Evolutionary conservation across 768 basidiomycete genomes (phyloP).

Genomic region (Dentipellis fragilis): DNA sequence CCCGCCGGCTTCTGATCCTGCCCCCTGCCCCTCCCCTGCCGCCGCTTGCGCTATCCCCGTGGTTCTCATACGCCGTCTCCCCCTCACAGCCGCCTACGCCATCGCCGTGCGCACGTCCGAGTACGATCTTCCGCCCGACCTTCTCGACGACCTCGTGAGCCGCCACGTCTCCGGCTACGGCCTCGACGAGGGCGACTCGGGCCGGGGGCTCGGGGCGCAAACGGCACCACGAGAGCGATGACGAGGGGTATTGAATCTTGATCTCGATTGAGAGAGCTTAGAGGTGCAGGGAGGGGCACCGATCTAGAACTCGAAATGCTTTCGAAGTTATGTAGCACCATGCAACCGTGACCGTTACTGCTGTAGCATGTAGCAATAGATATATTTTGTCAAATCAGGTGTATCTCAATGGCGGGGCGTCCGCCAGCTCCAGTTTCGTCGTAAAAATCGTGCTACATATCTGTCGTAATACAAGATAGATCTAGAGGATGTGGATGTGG

Average conservation of each 20-base stretch:
- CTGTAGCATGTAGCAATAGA: too few species aligned
- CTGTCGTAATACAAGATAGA: too few species aligned
- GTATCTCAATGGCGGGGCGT: too few species aligned
- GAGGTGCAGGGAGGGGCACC: neutral
- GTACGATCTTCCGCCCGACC: slow-evolving; percentile 56
- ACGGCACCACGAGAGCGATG: neutral
- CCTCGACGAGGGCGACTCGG: slow-evolving; percentile 1
- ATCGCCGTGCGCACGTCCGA: slow-evolving; percentile 65
- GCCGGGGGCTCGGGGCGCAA: neutral
- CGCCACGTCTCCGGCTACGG: slow-evolving; percentile 15
- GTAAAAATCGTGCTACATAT: too few species aligned
- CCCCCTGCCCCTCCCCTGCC: neutral
- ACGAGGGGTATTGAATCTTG: neutral
- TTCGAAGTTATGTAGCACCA: too few species aligned
- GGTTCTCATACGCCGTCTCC: slow-evolving; percentile 2
- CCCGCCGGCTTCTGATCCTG: neutral
- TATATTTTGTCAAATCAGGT: too few species aligned
- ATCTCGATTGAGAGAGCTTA: too few species aligned
- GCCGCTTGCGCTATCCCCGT: neutral
- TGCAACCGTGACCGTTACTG: too few species aligned
- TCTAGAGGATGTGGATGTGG: too few species aligned
- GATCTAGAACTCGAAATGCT: neutral
- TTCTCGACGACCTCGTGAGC: slow-evolving; percentile 60
- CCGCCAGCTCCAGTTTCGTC: too few species aligned
- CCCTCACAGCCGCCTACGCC: slow-evolving; percentile 53